A percentile compares a stretch with the other conserved stretches of the same genome.
phyloP scores from a whole-genome alignment of 768 basidiomycete genomes.

The Pseudohyphozyma bogoriensis region DNA sequence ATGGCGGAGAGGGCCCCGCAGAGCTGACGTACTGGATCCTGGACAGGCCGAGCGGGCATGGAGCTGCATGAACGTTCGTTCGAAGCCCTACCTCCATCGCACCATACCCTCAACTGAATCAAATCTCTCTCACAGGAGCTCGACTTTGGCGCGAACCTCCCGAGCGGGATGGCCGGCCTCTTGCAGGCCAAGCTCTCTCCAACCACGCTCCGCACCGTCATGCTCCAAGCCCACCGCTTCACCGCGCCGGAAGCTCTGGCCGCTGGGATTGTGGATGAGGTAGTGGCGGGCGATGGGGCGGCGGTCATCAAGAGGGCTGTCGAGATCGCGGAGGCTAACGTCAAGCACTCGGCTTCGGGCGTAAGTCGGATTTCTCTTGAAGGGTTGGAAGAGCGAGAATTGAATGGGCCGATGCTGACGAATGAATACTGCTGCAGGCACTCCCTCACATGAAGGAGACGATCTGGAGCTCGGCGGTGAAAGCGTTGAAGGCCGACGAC shows the following conservation, averaged over 20 bases:
- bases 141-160: conserved; percentile 73
- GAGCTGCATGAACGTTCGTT: conserved; percentile 77
- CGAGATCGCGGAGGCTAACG: background rate
- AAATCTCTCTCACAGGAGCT: conserved; percentile 42
- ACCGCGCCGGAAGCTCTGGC: conserved; percentile 59
- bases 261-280: conserved; percentile 37
- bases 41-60: conserved; percentile 58
- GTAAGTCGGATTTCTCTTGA: background rate
- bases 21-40: conserved; percentile 39
- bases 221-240: conserved; percentile 70
- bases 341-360: background rate
- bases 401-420: too few species aligned
- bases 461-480: too few species aligned
- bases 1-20: conserved; percentile 83
- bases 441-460: too few species aligned
- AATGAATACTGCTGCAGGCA: too few species aligned
- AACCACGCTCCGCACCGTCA: conserved; percentile 55
- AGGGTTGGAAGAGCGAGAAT: background rate
- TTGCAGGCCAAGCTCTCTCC: conserved; percentile 54
- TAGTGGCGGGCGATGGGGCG: conserved; percentile 1
- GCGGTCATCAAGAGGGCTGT: conserved; percentile 10
- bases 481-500: too few species aligned
- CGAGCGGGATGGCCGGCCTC: conserved; percentile 57
- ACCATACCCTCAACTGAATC: background rate
- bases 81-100: conserved; percentile 40